A percentile compares a stretch with the other conserved stretches of the same genome.
These are phyloP conservation scores for Aspergillus unguis DNA, from an alignment of 2,329 filamentous ascomycete species.

Conservation along the genomic window DNA sequence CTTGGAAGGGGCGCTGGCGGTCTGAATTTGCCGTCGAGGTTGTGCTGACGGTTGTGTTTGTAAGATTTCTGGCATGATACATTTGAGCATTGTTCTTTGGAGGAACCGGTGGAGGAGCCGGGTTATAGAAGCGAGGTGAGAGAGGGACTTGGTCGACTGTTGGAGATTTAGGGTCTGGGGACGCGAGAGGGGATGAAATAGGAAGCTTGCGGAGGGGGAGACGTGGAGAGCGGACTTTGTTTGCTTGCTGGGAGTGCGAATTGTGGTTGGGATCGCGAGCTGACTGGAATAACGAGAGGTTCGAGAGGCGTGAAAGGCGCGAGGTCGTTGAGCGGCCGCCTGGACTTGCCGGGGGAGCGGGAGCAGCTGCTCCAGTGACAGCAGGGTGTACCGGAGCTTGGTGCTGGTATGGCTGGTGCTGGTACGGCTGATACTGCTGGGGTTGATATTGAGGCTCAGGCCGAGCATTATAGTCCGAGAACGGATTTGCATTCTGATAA, in stretches of 20 bases:
- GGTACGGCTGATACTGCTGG: conserved; percentile 22
- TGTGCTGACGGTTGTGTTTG: conserved; percentile 42
- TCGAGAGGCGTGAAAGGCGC: conserved; percentile 39
- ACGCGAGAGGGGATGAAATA: conserved; percentile 55
- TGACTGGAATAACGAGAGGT: conserved; percentile 42
- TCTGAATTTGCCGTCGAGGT: neutral
- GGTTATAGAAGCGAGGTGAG: conserved; percentile 56
- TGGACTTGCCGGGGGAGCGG: conserved; percentile 26
- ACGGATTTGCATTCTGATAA: conserved; percentile 19
- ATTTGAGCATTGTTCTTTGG: conserved; percentile 44
- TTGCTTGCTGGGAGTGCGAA: conserved; percentile 37
- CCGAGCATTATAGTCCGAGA: conserved; percentile 7
- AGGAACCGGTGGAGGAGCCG: conserved; percentile 54
- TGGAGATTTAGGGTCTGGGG: conserved; percentile 42
- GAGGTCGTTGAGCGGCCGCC: conserved; percentile 29
- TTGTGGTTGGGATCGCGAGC: conserved; percentile 19
- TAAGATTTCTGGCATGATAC: conserved; percentile 31
- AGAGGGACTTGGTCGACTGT: conserved; percentile 53
- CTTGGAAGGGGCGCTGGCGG: neutral
- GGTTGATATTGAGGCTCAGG: conserved; percentile 26
- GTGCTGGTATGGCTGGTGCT: neutral
- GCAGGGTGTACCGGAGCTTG: neutral
- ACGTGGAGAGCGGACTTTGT: conserved; percentile 44
- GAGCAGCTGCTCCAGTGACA: neutral
- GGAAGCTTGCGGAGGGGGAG: conserved; percentile 52